phyloP scores from a whole-genome alignment of 2,329 filamentous ascomycete genomes.

The Anthostomella pinea region DNA sequence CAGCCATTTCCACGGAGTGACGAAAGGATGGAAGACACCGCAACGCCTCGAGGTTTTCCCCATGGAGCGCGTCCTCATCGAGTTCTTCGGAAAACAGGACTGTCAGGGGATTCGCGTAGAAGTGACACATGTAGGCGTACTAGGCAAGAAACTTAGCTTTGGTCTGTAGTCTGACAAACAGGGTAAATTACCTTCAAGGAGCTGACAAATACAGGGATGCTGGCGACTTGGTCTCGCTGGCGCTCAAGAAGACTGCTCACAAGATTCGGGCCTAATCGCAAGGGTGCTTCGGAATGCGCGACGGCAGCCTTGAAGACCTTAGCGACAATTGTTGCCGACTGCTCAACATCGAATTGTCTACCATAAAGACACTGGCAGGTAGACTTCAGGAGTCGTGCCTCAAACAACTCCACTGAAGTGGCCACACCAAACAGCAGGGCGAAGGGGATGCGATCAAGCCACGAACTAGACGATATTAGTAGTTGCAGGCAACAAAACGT shows the following conservation, averaged over 20 bases:
- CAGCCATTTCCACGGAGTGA: slow-evolving; percentile 45
- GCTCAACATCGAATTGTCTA: slow-evolving; percentile 73
- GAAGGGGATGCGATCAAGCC: slow-evolving; percentile 74
- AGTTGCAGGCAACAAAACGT: slow-evolving; percentile 25
- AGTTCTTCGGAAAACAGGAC: slow-evolving; percentile 50
- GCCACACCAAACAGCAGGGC: slow-evolving; percentile 76
- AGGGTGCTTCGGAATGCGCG: slow-evolving; percentile 50
- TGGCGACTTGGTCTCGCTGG: slow-evolving; percentile 74
- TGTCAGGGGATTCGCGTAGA: slow-evolving; percentile 74
- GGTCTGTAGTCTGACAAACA: slow-evolving; percentile 1
- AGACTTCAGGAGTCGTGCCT: slow-evolving; percentile 68
- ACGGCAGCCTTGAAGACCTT: slow-evolving; percentile 67
- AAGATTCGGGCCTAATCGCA: slow-evolving; percentile 64
- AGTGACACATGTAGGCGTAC: slow-evolving; percentile 85
- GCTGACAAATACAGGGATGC: slow-evolving; percentile 68
- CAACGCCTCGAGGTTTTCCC: slow-evolving; percentile 64
- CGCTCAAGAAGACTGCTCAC: slow-evolving; percentile 64
- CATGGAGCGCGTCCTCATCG: slow-evolving; percentile 42
- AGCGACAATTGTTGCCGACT: slow-evolving; percentile 69
- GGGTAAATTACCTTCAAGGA: slow-evolving; percentile 59
- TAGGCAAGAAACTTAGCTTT: slow-evolving; percentile 35
- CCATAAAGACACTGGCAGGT: slow-evolving; percentile 67
- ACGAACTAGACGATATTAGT: slow-evolving; percentile 42
- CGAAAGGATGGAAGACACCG: slow-evolving; percentile 69
- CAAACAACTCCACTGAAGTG: slow-evolving; percentile 76